Percentiles rank a stretch among this genome's conserved stretches.
Conservation (phyloP, 2,329 filamentous ascomycete genomes). For the Exophiala calicioides region DNA sequence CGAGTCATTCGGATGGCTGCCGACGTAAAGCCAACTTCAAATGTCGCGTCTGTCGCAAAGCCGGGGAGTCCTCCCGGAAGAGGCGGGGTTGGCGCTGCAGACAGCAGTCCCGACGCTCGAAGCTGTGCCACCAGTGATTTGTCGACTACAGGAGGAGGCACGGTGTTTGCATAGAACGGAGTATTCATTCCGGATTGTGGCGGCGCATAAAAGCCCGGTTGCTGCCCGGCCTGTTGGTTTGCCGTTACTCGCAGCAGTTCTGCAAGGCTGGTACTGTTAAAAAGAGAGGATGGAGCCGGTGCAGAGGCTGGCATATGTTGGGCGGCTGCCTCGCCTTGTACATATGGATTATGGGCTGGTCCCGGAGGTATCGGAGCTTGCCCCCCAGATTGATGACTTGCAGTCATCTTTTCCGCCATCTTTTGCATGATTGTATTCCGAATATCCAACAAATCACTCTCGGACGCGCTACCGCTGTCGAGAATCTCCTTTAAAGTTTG, state of each 20-base stretch:
- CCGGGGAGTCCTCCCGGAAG: conserved; percentile 43
- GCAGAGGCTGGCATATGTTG: conserved; percentile 30
- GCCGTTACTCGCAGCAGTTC: conserved; percentile 48
- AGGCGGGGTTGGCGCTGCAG: conserved; percentile 46
- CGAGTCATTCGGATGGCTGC: conserved; percentile 76
- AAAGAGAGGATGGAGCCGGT: conserved; percentile 34
- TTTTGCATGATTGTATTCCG: conserved; percentile 29
- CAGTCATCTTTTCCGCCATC: conserved; percentile 50
- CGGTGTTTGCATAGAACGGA: conserved; percentile 24
- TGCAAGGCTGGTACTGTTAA: conserved; percentile 47
- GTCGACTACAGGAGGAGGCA: conserved; percentile 46
- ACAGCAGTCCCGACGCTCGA: conserved; percentile 67
- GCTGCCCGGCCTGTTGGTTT: conserved; percentile 46
- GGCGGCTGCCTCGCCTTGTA: conserved; percentile 36
- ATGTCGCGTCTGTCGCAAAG: conserved; percentile 37
- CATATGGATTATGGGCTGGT: conserved; percentile 35
- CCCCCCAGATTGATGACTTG: conserved; percentile 36
- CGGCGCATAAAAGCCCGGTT: conserved; percentile 16
- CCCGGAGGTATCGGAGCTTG: conserved; percentile 38
- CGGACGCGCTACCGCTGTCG: conserved; percentile 28
- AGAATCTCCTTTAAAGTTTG: conserved; percentile 33
- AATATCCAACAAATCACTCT: conserved; percentile 29
- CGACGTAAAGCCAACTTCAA: conserved; percentile 56
- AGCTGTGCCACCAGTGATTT: conserved; percentile 67
- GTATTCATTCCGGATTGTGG: conserved; percentile 14